Base-by-base conservation (phyloP, 2,329 filamentous ascomycete genomes). In the Exophiala alcalophila region DNA sequence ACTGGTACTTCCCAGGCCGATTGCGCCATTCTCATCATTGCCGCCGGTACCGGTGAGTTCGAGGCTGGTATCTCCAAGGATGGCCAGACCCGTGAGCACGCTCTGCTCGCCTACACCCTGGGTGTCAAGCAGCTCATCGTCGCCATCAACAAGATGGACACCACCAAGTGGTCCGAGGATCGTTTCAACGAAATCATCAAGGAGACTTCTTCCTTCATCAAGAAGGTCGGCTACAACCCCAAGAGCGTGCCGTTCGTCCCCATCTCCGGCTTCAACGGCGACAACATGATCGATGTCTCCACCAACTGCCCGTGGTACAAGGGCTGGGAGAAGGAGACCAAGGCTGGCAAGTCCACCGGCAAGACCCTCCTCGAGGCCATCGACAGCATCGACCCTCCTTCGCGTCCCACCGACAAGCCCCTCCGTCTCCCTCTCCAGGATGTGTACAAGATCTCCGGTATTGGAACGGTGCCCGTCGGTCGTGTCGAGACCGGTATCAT, bases 51-150 rank as follows among this genome's bases (percentile, higher is more conserved):
- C 88, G 92, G 92, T 96, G 92, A 98, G 84, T 98, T 98, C 84
- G 92, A 98, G 84, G 92, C 92, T 85, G 92, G 92, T 97, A 98
- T 98, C 86, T 97, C 92, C 84, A 98, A 98, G 88, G 92, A 97
- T 88, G 92, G 92, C 75, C 92, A 98, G 87, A 98, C 92, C 65
- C 92, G 92, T 87, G 92, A 98, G 89, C 92, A 98, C 87, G 92
- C 92, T 77, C 87, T 98, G 66, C 90, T 98, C 69, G 91, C 92
- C 74, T 97, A 92, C 87, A 97, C 92, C 74, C 87, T 98, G 55
- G 92, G 92, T 92, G 92, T 98, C 68, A 91, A 87, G 81, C 91
- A 98, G 83, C 88, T 98, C 80, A 97, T 98, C 69, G 91, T 97
- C 65, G 92, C 92, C 77, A 94, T 97, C 84, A 98, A 98, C 90